Percentiles rank a stretch among this genome's conserved stretches.
Evolutionary conservation across 2,329 filamentous ascomycete species (phyloP).

Genomic region (Aureobasidium zeae): DNA sequence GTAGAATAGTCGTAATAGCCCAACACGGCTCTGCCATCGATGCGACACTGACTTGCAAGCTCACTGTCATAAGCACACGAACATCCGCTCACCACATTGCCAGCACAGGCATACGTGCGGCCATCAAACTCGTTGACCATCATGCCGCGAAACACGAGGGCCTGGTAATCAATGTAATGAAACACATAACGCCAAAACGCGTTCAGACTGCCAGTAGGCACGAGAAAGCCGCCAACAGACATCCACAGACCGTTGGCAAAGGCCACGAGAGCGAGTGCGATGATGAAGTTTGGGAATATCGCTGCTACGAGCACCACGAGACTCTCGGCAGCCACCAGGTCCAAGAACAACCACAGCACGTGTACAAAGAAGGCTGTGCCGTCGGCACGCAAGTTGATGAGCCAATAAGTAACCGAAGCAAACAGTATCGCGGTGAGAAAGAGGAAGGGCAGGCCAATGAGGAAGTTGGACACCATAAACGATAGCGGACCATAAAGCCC

Average conservation of each 20-base stretch:
- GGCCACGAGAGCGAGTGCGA: slow-evolving; percentile 65
- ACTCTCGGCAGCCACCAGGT: slow-evolving; percentile 71
- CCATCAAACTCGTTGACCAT: slow-evolving; percentile 75
- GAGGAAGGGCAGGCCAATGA: slow-evolving; percentile 70
- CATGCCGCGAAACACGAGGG: slow-evolving; percentile 80
- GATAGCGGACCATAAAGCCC: slow-evolving; percentile 64
- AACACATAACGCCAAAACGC: slow-evolving; percentile 78
- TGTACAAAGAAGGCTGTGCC: slow-evolving; percentile 62
- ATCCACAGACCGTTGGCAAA: slow-evolving; percentile 86
- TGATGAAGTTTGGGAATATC: slow-evolving; percentile 67
- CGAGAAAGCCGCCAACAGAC: slow-evolving; percentile 72
- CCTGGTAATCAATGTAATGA: slow-evolving; percentile 77
- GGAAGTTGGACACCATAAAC: slow-evolving; percentile 67
- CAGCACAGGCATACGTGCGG: slow-evolving; percentile 51
- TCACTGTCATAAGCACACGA: slow-evolving; percentile 60
- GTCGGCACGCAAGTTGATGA: slow-evolving; percentile 61
- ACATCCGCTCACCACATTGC: slow-evolving; percentile 33
- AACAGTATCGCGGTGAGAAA: slow-evolving; percentile 69
- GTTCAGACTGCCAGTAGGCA: slow-evolving; percentile 61
- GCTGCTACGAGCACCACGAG: slow-evolving; percentile 66
- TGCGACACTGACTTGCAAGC: slow-evolving; percentile 52
- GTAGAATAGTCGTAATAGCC: slow-evolving; percentile 55
- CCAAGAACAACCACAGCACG: slow-evolving; percentile 77
- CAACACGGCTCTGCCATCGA: slow-evolving; percentile 59
- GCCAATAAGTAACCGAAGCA: slow-evolving; percentile 67